These are phyloP conservation scores for Lablab purpureus DNA, from an alignment of 306 rosid genomes.

Conservation along the genomic window DNA sequence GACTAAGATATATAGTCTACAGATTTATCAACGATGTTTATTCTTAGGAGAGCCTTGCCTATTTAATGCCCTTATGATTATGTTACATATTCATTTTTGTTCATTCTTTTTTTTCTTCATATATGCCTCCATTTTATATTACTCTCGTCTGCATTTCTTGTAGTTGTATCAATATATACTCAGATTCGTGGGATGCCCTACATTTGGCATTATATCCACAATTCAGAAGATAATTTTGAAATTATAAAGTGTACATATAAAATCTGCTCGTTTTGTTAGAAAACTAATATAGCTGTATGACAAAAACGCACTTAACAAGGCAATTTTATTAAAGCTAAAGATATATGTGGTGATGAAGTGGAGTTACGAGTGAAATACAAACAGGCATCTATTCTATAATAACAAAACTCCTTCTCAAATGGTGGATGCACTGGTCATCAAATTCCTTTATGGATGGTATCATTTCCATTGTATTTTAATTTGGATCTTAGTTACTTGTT, in stretches of 20 bases:
- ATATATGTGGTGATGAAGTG: background rate
- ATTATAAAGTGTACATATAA: background rate
- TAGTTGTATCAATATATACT: background rate
- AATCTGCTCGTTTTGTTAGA: background rate
- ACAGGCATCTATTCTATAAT: background rate
- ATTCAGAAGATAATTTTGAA: background rate
- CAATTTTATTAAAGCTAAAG: background rate
- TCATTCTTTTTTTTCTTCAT: background rate
- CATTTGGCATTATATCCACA: background rate
- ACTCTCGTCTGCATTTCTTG: background rate
- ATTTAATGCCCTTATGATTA: background rate
- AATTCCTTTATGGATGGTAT: constrained; percentile 3
- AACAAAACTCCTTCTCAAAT: background rate
- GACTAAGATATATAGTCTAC: background rate
- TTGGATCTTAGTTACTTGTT: background rate
- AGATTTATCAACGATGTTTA: background rate
- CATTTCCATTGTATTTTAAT: background rate
- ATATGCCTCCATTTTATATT: background rate
- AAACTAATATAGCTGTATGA: background rate
- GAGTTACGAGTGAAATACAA: background rate
- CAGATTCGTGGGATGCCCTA: background rate
- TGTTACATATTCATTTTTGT: constrained; percentile 1
- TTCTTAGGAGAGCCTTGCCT: background rate
- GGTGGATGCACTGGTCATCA: background rate
- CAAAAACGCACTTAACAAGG: background rate